Conservation (phyloP, 176 grass and related monocot genomes). For the Bromus sterilis region DNA sequence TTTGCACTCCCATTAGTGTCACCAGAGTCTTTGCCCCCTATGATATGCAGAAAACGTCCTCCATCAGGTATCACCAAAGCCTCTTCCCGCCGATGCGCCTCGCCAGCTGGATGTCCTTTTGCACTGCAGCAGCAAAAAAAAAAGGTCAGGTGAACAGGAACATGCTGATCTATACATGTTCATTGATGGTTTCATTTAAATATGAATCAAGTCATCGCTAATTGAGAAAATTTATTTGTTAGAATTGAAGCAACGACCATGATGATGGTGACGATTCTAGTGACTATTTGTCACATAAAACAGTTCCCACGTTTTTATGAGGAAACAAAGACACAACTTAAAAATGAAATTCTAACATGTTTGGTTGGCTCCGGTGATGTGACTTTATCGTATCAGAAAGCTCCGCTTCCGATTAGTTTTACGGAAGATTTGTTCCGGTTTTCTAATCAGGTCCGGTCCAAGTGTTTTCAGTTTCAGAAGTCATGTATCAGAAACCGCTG, state of each 20-base stretch:
- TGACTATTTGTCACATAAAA: neutral
- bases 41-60: neutral
- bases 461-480: no score
- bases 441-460: no score
- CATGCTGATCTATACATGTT: neutral
- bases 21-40: constrained; percentile 19
- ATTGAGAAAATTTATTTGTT: neutral
- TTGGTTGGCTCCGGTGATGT: no score
- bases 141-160: neutral
- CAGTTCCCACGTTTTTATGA: neutral
- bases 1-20: neutral
- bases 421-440: no score
- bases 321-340: neutral
- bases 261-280: neutral
- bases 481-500: no score
- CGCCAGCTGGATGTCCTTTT: constrained; percentile 86
- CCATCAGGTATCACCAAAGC: constrained; percentile 21
- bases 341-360: neutral
- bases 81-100: constrained; percentile 61
- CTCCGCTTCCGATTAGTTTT: no score
- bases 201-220: neutral
- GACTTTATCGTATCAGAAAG: no score
- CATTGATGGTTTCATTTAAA: neutral
- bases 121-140: constrained; percentile 43
- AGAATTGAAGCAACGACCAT: neutral